These are phyloP conservation scores for Corylus avellana DNA, from an alignment of 306 rosid genomes.

Conservation along the genomic window DNA sequence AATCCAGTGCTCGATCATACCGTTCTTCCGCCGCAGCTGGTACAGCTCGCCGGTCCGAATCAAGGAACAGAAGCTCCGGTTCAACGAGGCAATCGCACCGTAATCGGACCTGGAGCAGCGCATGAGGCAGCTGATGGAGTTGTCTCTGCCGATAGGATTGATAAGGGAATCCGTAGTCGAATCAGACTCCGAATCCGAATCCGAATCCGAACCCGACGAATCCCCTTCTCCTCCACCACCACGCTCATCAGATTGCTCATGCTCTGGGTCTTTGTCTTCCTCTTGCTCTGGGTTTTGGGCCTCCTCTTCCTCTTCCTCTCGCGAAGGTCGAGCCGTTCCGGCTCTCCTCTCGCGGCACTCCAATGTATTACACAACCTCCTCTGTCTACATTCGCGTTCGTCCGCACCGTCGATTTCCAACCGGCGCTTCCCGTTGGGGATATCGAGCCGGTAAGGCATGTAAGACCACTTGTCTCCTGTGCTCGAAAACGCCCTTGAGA, in stretches of 20 bases:
- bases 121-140: conserved; percentile 69
- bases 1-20: conserved; percentile 83
- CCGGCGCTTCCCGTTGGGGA: conserved; percentile 57
- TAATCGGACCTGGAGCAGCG: conserved; percentile 86
- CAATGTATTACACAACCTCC: conserved; percentile 48
- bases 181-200: conserved; percentile 10
- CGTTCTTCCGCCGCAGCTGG: conserved; percentile 65
- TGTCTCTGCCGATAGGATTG: conserved; percentile 66
- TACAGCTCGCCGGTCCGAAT: conserved; percentile 78
- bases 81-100: conserved; percentile 69
- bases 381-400: conserved; percentile 32
- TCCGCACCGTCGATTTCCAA: conserved; percentile 46
- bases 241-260: conserved; percentile 33
- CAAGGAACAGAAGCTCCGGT: conserved; percentile 61
- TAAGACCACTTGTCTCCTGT: conserved; percentile 63
- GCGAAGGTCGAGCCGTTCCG: conserved; percentile 34
- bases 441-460: conserved; percentile 56
- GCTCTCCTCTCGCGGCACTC: conserved; percentile 33
- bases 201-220: conserved; percentile 63
- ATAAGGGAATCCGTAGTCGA: conserved; percentile 29
- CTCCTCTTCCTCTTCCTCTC: not conserved
- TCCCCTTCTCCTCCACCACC: conserved; percentile 30
- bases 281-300: too few species aligned
- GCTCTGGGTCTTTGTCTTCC: not conserved
- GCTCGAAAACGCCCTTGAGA: conserved; percentile 72